Base-by-base conservation (phyloP, 768 basidiomycete genomes). In the Strobilomyces confusus region DNA sequence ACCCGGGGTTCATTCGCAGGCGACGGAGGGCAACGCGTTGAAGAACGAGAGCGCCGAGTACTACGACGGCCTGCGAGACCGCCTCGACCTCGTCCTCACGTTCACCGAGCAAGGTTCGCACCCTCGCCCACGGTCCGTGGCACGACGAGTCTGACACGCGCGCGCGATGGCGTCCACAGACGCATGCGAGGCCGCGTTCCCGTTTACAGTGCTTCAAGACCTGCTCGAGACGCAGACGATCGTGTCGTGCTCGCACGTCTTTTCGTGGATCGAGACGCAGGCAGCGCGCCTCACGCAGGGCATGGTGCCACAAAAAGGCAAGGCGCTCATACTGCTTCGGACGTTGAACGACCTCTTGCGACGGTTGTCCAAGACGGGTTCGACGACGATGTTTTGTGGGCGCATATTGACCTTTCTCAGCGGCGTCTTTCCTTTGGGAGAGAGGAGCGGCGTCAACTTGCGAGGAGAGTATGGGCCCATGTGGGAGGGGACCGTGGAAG, bases 401-500 rank as follows among this genome's bases (percentile, higher is more conserved):
- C 81, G 92, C 2, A 95, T 97, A 64, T 75, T 93, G 66, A 87
- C 87, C 1, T 94, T 95, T 68, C 72, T 95, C 46, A 89, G 87
- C 54, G 82, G 81, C 2, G 89, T 92, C 2, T 95, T 93, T 65
- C 89, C 91, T 7, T 70, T 97, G 9, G 89, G 89, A 3, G 93
- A 95, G 68, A 75, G 92, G 46, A 93, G 91, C 66, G 92, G 93
- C 30, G 93, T 95, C 32, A 97, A 97, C 69, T 70, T 95, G 57
- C 76, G 93, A 30, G 93, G 93, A 52, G 89, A 95, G 71, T 92
- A 87, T 66, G 84, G 91, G 0, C 83, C 89, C 11, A 72, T 76
- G 22, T 90, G 89, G 89, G 85, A 90, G 54, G 81, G 83, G 14
- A 81, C 84, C 17, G 74, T 73, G 48, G 74, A 75, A 45, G 57